Evolutionary conservation across 768 basidiomycete genomes (phyloP).

Genomic region (Hygrocybe coccinea): DNA sequence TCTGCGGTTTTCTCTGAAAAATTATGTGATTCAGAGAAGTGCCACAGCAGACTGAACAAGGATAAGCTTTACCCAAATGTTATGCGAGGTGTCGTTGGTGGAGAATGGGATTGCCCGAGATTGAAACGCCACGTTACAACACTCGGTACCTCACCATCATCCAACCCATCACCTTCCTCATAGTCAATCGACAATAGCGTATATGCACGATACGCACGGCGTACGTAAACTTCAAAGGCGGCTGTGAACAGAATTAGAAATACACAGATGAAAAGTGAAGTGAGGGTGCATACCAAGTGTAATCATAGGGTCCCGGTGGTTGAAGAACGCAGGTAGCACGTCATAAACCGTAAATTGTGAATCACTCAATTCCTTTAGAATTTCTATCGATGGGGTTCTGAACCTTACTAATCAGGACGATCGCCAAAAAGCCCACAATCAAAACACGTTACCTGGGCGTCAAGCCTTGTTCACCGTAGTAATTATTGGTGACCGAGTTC

Average conservation of each 20-base stretch:
- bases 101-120: conserved; percentile 81
- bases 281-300: conserved; percentile 56
- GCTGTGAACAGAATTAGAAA: conserved; percentile 42
- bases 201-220: conserved; percentile 94
- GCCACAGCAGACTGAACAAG: neutral
- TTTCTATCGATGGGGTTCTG: conserved; percentile 79
- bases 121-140: conserved; percentile 95
- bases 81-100: conserved; percentile 76
- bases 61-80: conserved; percentile 39
- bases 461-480: conserved; percentile 79
- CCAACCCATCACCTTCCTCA: conserved; percentile 82
- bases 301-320: conserved; percentile 77
- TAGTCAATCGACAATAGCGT: conserved; percentile 87
- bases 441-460: conserved; percentile 46
- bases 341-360: conserved; percentile 96
- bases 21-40: conserved; percentile 11
- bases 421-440: neutral
- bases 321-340: conserved; percentile 94
- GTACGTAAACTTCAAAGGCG: conserved; percentile 92
- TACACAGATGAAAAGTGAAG: neutral
- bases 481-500: conserved; percentile 78
- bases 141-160: conserved; percentile 76
- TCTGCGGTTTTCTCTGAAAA: conserved; percentile 56
- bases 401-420: conserved; percentile 13
- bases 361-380: conserved; percentile 89